Base-by-base conservation (phyloP, 208 protist species). In the Porcisia hertigi region DNA sequence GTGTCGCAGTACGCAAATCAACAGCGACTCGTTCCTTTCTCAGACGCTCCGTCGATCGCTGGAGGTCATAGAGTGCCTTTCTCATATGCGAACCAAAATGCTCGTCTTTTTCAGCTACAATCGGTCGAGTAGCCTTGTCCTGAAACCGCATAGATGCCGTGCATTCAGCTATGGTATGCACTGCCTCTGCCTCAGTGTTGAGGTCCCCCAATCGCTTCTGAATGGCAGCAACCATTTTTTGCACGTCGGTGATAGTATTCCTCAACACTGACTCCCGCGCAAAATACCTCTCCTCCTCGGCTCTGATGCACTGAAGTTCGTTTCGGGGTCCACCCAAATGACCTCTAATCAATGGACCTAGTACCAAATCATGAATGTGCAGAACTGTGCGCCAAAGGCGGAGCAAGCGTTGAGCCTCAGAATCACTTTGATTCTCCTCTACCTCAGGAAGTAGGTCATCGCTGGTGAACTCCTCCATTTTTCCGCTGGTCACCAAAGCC, bases 381-480 rank as follows among this genome's bases (percentile, higher is more conserved):
- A 66, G 36, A 8, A 66, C 62, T 23, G 62, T 66, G 39, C 39
- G 62, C 62, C 62, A 66, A 36, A 66, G 62, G 14, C 62, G 62
- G 2, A 66, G n/a, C 62, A 66, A 30, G 39, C 45, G 30, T n/a
- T 45, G 36, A 8, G 45, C 23, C 14, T 49, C 62, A 66, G 39
- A 23, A 14, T 57, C 49, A n/a, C 43, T 23, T 55, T 71, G 11
- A n/a, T 57, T 59, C 18, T 59, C 49, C 30, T 69, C 20, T 6
- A 49, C 45, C 47, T 23, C 53, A 72, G 16, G 0, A 20, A 12
- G 20, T 6, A 3, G 12, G 43, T 14, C 34, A 3, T 34, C 18
- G n/a, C 39, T 43, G 6, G 8, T 30, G 39, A 8, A 12, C 30
- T 23, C 59, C 62, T 66, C 62, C 62, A 14, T 18, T 49, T 43